Percentiles rank a stretch among this genome's conserved stretches.
Evolutionary conservation across 73 alveolate genomes (phyloP).

Genomic region (Stentor roeselii): DNA sequence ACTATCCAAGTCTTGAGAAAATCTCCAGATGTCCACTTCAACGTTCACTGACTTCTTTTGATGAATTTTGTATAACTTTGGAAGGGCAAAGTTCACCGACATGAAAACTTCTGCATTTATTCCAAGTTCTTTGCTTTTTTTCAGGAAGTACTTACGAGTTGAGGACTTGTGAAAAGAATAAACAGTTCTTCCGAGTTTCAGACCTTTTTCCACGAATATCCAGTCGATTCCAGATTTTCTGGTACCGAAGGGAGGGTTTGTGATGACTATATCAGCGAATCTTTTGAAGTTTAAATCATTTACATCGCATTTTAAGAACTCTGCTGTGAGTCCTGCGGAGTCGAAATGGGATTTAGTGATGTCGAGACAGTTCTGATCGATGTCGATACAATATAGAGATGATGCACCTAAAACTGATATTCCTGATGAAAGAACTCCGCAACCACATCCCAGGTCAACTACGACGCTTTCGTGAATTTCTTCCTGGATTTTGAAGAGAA

Average conservation of each 20-base stretch:
- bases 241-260: slow-evolving; percentile 28
- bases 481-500: neutral
- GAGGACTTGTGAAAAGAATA: slow-evolving; percentile 30
- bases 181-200: neutral
- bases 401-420: neutral
- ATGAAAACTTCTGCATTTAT: slow-evolving; percentile 9
- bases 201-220: slow-evolving; percentile 8
- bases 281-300: neutral
- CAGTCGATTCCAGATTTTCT: neutral
- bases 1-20: no score
- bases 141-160: slow-evolving; percentile 3
- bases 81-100: slow-evolving; percentile 5
- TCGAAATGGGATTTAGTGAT: neutral
- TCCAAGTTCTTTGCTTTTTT: neutral
- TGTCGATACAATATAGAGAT: neutral
- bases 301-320: neutral
- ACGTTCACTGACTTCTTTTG: slow-evolving; percentile 4
- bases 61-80: slow-evolving; percentile 22
- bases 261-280: slow-evolving; percentile 14
- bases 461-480: neutral
- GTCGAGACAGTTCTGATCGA: slow-evolving; percentile 20
- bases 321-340: neutral
- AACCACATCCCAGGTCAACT: slow-evolving; percentile 27
- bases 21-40: slow-evolving; percentile 21
- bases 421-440: slow-evolving; percentile 27